phyloP scores from a whole-genome alignment of 2,329 filamentous ascomycete species.

The Talaromyces albobiverticillius region DNA sequence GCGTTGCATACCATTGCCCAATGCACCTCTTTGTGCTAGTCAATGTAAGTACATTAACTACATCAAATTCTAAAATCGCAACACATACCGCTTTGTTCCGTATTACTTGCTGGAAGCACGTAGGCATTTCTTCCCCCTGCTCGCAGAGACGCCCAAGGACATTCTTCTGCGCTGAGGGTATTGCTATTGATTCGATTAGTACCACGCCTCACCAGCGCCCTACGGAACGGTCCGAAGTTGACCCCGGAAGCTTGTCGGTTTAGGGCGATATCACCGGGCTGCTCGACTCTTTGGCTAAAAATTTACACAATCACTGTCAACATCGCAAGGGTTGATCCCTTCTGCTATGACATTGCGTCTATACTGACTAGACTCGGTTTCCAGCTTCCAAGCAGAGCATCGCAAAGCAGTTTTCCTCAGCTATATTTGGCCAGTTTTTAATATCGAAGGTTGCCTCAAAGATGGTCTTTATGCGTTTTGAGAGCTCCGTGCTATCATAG shows the following conservation, averaged over 20 bases:
- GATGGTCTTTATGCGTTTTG: background rate
- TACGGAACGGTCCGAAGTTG: background rate
- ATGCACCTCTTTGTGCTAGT: background rate
- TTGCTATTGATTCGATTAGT: slow-evolving; percentile 1
- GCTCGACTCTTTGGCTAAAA: background rate
- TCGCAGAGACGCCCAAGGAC: slow-evolving; percentile 3
- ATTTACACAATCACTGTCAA: background rate
- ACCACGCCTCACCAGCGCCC: background rate
- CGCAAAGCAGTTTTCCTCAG: slow-evolving; percentile 4
- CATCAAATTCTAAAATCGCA: background rate
- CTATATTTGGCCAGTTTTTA: background rate
- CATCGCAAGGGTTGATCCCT: background rate
- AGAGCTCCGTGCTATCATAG: background rate
- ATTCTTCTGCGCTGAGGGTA: slow-evolving; percentile 2
- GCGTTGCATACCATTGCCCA: background rate
- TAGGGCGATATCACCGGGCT: background rate
- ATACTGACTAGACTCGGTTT: background rate
- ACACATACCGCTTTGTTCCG: background rate
- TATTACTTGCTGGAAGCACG: background rate
- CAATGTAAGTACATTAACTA: background rate
- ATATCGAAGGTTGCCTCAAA: background rate
- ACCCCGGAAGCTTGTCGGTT: background rate
- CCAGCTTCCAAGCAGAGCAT: slow-evolving; percentile 2
- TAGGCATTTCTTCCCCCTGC: background rate
- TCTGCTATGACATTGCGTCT: background rate